These are phyloP conservation scores for Austroboletus eburneus DNA, from an alignment of 768 basidiomycete genomes.

Conservation along the genomic window DNA sequence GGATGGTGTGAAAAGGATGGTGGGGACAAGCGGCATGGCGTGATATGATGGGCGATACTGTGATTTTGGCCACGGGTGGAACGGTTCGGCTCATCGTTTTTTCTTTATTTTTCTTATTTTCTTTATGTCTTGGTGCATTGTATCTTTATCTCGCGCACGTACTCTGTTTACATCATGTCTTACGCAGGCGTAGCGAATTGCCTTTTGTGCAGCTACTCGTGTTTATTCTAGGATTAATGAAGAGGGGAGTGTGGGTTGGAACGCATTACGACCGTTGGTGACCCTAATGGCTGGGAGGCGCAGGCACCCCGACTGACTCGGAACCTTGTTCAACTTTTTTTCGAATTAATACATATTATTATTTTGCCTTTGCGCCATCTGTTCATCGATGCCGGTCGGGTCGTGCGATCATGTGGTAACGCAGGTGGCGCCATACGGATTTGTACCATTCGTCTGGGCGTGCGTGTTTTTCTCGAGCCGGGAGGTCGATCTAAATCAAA, in stretches of 20 bases:
- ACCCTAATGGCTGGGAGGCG: conserved; percentile 18
- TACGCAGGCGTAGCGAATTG: not conserved
- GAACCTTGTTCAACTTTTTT: conserved; percentile 27
- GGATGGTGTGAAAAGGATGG: conserved; percentile 17
- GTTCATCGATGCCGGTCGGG: conserved; percentile 2
- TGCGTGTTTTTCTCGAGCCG: no score
- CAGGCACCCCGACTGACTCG: conserved; percentile 20
- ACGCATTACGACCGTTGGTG: conserved; percentile 20
- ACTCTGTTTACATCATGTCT: conserved; percentile 15
- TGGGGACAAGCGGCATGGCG: not conserved
- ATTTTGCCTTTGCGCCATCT: conserved; percentile 1
- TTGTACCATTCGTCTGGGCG: no score
- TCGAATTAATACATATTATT: not conserved
- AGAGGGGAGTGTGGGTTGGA: conserved; percentile 10
- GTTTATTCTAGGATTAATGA: conserved; percentile 27
- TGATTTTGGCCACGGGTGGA: conserved; percentile 10
- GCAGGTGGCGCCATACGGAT: no score
- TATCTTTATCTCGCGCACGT: conserved; percentile 16
- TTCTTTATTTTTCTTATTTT: conserved; percentile 6
- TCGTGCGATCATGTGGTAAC: not conserved
- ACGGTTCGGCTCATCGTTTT: not conserved
- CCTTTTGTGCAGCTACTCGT: conserved; percentile 2
- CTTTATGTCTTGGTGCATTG: not conserved
- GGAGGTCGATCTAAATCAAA: no score
- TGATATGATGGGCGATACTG: conserved; percentile 2